These are phyloP conservation scores for Flaveria bidentis DNA, from an alignment of 129 eudicot genomes.

Conservation along the genomic window DNA sequence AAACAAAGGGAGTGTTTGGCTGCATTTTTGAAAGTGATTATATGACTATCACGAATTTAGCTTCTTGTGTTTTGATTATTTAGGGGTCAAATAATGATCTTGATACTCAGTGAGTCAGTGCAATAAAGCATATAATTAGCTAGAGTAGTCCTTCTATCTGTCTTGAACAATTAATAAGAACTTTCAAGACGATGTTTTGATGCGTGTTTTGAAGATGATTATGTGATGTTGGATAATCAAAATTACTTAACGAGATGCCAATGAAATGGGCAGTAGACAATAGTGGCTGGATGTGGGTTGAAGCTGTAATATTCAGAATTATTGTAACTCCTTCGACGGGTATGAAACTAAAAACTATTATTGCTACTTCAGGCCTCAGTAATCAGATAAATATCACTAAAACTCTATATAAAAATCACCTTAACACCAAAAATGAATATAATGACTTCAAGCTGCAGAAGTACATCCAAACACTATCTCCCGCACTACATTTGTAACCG, in stretches of 20 bases:
- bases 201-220: not conserved
- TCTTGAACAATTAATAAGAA: not conserved
- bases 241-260: not conserved
- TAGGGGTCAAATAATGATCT: not conserved
- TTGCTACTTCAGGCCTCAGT: not conserved
- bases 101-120: not conserved
- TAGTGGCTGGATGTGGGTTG: not conserved
- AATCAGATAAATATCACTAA: not conserved
- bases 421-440: not conserved
- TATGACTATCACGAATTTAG: not conserved
- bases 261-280: not conserved
- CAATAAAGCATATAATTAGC: conserved; percentile 1
- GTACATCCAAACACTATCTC: conserved; percentile 13
- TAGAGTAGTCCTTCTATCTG: not conserved
- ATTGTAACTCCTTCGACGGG: not conserved
- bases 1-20: not conserved
- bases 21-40: conserved; percentile 5
- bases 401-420: not conserved
- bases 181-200: not conserved
- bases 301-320: not conserved
- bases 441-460: not conserved
- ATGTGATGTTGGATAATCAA: not conserved
- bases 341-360: conserved; percentile 1
- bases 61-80: not conserved
- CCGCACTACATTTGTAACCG: not conserved